These are phyloP conservation scores for Syzygium malaccense DNA, from an alignment of 441 rosid genomes.

Conservation along the genomic window DNA sequence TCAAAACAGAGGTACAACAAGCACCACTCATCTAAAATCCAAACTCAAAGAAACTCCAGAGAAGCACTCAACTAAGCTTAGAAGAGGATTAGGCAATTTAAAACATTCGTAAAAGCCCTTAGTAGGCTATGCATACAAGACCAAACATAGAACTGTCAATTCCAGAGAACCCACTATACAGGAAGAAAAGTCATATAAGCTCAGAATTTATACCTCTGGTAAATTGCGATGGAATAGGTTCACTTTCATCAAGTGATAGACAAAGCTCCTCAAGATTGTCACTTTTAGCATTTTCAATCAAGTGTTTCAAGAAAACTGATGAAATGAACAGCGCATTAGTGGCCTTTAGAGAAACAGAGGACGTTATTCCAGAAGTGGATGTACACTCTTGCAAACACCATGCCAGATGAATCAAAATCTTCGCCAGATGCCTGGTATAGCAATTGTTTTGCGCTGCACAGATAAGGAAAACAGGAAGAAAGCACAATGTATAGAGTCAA, in stretches of 20 bases:
- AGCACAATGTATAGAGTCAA: not conserved
- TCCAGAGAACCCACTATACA: not conserved
- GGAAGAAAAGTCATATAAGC: not conserved
- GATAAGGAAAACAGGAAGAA: not conserved
- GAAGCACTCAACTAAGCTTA: not conserved
- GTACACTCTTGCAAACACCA: conserved; percentile 75
- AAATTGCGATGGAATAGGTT: conserved; percentile 49
- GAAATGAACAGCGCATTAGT: conserved; percentile 73
- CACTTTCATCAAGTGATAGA: conserved; percentile 61
- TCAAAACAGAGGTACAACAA: not conserved
- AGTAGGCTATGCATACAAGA: not conserved
- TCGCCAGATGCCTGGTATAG: conserved; percentile 79
- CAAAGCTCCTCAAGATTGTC: conserved; percentile 40
- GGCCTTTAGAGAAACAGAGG: conserved; percentile 46
- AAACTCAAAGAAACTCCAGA: not conserved
- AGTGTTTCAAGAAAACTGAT: conserved; percentile 74
- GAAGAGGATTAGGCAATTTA: not conserved
- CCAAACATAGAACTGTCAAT: not conserved
- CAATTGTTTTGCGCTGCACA: conserved; percentile 66
- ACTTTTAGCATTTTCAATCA: conserved; percentile 57
- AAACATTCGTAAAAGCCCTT: not conserved
- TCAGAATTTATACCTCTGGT: conserved; percentile 35
- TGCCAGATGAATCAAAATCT: conserved; percentile 75
- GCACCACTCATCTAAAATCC: not conserved
- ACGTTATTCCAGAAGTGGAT: conserved; percentile 34